Evolutionary conservation across 2,329 filamentous ascomycete genomes (phyloP), one percentile per base, ranked within the genome.

Genomic region (Fonsecaea erecta): DNA sequence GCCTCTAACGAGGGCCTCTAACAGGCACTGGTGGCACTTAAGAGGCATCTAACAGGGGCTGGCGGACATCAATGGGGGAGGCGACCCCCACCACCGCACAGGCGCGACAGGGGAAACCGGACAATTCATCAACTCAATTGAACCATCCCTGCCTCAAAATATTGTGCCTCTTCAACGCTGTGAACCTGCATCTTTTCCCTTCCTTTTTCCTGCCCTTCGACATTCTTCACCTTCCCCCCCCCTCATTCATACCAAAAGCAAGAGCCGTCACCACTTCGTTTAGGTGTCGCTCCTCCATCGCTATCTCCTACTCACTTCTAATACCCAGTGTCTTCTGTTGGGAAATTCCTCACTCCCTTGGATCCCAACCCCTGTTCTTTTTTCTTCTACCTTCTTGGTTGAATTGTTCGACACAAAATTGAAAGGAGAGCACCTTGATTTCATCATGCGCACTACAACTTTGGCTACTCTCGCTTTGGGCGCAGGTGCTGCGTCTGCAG

Each of bases 381-480:
- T 63, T 61, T 60, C 30, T 46, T 48, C 53, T 57, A 34, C 48
- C 8, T 24, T 40, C 48, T 64, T 53, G 54, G 57, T 51, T 57
- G 48, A 48, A 46, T 26, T 52, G 52, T 18, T 11, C 35, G 28
- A 28, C 6, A 52, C 57, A 24, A 56, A 16, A n/a, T 18, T 35
- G 26, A 35, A 35, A 59, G 14, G 46, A 60, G 16, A 35, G 21
- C 24, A 34, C 21, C n/a, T 30, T 28, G 54, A 52, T 67, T 51
- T n/a, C 53, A 52, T 62, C 66, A 88, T 88, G 85, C 87, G 87
- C 82, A 77, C 77, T 65, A 74, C 76, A 58, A 73, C 80, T 64
- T 76, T 78, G 54, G 76, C 82, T 60, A 75, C 80, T 63, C 77
- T 82, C 70, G 78, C 79, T 56, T 68, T 85, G 68, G 77, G 78